Conservation (phyloP, 495 filamentous ascomycete genomes). For the Penicillium angulare region DNA sequence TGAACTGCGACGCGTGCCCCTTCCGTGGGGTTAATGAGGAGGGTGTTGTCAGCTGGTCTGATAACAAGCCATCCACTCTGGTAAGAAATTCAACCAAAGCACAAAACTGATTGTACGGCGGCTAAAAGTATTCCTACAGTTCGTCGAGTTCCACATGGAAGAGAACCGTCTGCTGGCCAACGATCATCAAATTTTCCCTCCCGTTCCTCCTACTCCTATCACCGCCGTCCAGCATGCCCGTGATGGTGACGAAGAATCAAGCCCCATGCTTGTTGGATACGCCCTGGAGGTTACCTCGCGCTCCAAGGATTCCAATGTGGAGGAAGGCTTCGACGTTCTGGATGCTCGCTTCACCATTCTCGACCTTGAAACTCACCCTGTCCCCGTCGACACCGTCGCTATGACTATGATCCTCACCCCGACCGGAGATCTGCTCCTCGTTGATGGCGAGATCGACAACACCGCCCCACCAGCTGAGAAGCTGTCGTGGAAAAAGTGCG, state of each 20-base stretch:
- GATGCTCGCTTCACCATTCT: slow-evolving; percentile 47
- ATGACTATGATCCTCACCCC: slow-evolving; percentile 41
- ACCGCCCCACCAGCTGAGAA: slow-evolving; percentile 30
- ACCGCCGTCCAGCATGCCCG: slow-evolving; percentile 34
- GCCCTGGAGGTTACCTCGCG: slow-evolving; percentile 43
- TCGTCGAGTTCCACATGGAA: slow-evolving; percentile 43
- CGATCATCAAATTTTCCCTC: slow-evolving; percentile 50
- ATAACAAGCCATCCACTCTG: slow-evolving; percentile 37
- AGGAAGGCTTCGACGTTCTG: slow-evolving; percentile 32
- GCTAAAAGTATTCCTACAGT: slow-evolving; percentile 24
- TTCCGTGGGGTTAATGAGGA: slow-evolving; percentile 35
- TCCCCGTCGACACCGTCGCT: slow-evolving; percentile 48
- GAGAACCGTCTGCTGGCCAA: slow-evolving; percentile 46
- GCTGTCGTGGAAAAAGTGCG: slow-evolving; percentile 41
- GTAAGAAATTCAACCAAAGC: too few relatives aligned
- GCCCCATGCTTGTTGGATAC: slow-evolving; percentile 39
- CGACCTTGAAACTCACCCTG: slow-evolving; percentile 48
- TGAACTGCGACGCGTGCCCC: slow-evolving; percentile 49
- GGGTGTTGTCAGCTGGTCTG: slow-evolving; percentile 35
- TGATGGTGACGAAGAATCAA: slow-evolving; percentile 32
- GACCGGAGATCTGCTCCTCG: slow-evolving; percentile 37
- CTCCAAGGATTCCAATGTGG: slow-evolving; percentile 25
- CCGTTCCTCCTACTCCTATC: slow-evolving; percentile 33
- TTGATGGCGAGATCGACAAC: slow-evolving; percentile 37
- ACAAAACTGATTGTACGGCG: neutral